A percentile compares a stretch with the other conserved stretches of the same genome.
phyloP scores from a whole-genome alignment of 768 basidiomycete genomes.

The Leccinum disarticulatum region DNA sequence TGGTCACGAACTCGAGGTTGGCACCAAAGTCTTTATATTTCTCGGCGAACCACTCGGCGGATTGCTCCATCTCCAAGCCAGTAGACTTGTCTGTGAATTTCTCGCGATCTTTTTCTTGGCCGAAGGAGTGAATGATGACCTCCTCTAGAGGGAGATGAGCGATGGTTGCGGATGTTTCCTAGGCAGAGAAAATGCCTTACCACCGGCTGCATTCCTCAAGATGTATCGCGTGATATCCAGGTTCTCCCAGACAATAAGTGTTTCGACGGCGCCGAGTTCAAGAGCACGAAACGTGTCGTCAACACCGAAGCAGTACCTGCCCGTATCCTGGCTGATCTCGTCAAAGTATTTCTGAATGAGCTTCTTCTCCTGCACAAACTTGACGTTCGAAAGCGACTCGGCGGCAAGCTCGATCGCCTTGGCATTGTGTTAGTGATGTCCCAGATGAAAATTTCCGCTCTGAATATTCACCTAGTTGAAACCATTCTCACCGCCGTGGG shows the following conservation, averaged over 20 bases:
- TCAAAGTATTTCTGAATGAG: slow-evolving; percentile 99
- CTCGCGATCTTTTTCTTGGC: slow-evolving; percentile 90
- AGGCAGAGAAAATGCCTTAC: slow-evolving; percentile 39
- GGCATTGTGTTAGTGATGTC: not conserved
- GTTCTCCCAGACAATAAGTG: slow-evolving; percentile 98
- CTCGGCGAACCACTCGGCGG: slow-evolving; percentile 92
- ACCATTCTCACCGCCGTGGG: slow-evolving; percentile 94
- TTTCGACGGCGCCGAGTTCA: slow-evolving; percentile 96
- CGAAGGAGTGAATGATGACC: slow-evolving; percentile 75
- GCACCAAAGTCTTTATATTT: slow-evolving; percentile 98
- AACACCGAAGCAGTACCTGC: slow-evolving; percentile 96
- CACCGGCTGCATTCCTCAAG: slow-evolving; percentile 89
- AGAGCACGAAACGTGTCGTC: slow-evolving; percentile 96
- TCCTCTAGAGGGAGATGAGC: slow-evolving; percentile 56
- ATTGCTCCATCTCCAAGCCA: slow-evolving; percentile 92
- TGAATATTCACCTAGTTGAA: slow-evolving; percentile 84
- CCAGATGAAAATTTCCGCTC: not conserved
- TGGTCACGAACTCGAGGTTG: slow-evolving; percentile 93
- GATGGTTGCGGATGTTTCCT: not conserved
- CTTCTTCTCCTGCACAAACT: slow-evolving; percentile 98
- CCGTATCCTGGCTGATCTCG: slow-evolving; percentile 97
- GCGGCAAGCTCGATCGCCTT: slow-evolving; percentile 97
- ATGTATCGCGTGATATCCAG: slow-evolving; percentile 86
- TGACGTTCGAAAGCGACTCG: slow-evolving; percentile 96
- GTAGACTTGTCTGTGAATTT: slow-evolving; percentile 97